Conservation (phyloP, 352 stramenopile species). For the Phytopythium helicoides region DNA sequence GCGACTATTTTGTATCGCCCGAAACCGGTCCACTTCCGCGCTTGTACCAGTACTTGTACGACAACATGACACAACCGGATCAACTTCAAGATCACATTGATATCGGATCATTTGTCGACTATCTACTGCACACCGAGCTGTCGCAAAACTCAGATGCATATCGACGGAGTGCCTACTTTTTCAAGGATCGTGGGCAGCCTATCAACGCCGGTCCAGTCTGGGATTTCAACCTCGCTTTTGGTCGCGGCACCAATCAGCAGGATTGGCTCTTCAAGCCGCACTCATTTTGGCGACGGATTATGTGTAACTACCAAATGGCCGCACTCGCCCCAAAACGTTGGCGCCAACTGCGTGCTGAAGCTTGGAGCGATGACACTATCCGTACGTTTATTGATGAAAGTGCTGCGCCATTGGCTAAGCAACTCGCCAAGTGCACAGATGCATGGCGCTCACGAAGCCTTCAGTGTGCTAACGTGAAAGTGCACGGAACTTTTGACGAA, state of each 20-base stretch:
- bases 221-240: constrained; percentile 73
- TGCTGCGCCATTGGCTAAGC: constrained; percentile 37
- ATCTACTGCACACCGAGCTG: constrained; percentile 67
- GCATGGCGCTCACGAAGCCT: constrained; percentile 46
- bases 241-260: constrained; percentile 28
- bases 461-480: constrained; percentile 55
- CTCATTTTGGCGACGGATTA: constrained; percentile 59
- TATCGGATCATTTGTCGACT: constrained; percentile 69
- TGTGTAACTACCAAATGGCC: constrained; percentile 73
- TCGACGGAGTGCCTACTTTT: constrained; percentile 61
- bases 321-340: constrained; percentile 56
- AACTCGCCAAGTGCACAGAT: constrained; percentile 36
- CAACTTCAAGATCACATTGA: constrained; percentile 51
- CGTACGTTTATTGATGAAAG: constrained; percentile 34
- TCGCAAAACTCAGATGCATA: constrained; percentile 65
- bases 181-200: constrained; percentile 59
- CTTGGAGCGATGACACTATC: constrained; percentile 59
- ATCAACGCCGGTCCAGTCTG: constrained; percentile 70
- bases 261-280: constrained; percentile 55
- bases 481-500: constrained; percentile 34
- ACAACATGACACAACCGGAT: constrained; percentile 59
- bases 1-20: constrained; percentile 53
- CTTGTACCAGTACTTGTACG: constrained; percentile 59
- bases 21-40: constrained; percentile 45
- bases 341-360: constrained; percentile 31